Evolutionary conservation across 805 yeast species (phyloP), one percentile per base, ranked within the genome.

Genomic region (Monosporozyma yasuniensis): DNA sequence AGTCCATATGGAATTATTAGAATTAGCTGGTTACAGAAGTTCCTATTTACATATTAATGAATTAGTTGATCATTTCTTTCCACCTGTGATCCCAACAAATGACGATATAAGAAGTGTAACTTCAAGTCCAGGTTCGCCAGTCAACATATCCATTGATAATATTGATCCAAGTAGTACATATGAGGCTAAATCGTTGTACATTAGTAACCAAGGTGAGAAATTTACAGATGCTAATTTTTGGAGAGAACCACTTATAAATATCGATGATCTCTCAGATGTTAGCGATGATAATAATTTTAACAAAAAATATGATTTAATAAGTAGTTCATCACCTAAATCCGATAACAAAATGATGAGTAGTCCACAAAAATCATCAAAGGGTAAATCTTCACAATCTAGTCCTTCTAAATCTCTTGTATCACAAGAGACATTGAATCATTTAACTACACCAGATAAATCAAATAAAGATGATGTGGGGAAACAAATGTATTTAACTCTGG

Each of bases 1-100:
- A 56, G 99, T 93, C 41, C 96, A 88, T 71, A 85, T 93, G 96
- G 99, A 93, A 67, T 75, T 93, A 55, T 72, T 93, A 49, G 98
- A 93, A 64, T 73, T 93, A 61, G 95, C 97, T 0, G 99, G 99
- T 2, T 87, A 86, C 66, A 85, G 79, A 61, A 83, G 93, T 47
- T 82, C 95, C 0, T 93, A 93, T 64, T 79, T 93, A 47, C 83
- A 82, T 55, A 91, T 93, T 61, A 87, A 93, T 43, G 98, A 93
- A 65, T 74, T 93, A 49, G 97, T 93, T 11, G 99, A 93, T 67
- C 98, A 93, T 66, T 90, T 90, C 66, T 93, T 93, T 75, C 99
- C 99, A 8, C 96, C 97, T 0, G 84, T 80, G 43, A 43, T 49
- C n/a, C 52, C 53, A 9, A 56, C 59, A 28, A 66, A 65, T 39